phyloP scores from a whole-genome alignment of 164 flowering plant species.

The Vitis labrusca region DNA sequence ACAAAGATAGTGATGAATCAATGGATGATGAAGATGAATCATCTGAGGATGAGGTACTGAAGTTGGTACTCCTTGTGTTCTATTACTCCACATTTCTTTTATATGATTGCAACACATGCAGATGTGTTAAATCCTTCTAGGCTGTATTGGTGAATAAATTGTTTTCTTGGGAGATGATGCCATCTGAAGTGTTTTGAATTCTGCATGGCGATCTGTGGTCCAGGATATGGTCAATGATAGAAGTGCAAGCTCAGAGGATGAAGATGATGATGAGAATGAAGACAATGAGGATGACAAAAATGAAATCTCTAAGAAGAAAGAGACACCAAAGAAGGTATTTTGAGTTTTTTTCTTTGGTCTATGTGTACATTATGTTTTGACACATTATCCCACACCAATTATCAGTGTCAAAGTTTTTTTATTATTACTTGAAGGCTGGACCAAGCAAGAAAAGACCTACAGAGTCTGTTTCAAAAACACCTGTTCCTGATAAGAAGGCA shows the following conservation, averaged over 20 bases:
- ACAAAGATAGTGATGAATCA: constrained; percentile 12
- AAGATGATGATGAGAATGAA: constrained; percentile 20
- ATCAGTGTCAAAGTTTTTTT: not conserved
- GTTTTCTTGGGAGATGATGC: too few relatives aligned
- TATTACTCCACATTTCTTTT: not conserved
- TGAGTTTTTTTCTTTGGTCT: too few relatives aligned
- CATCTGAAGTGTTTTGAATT: too few relatives aligned
- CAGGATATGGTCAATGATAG: constrained; percentile 1
- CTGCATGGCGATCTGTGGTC: not conserved
- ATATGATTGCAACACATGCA: constrained; percentile 2
- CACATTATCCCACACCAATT: not conserved
- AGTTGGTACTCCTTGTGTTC: not conserved
- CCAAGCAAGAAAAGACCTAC: constrained; percentile 57
- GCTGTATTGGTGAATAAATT: too few relatives aligned
- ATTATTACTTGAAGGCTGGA: constrained; percentile 27
- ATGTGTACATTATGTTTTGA: too few relatives aligned
- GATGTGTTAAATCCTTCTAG: not conserved
- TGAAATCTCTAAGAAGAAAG: constrained; percentile 17
- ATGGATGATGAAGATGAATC: constrained; percentile 4
- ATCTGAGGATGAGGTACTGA: constrained; percentile 18
- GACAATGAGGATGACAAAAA: constrained; percentile 22
- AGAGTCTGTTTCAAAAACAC: constrained; percentile 45
- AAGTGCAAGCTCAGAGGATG: constrained; percentile 16
- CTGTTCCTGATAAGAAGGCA: constrained; percentile 61
- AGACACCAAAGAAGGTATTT: constrained; percentile 38